Percentiles rank a stretch among this genome's conserved stretches.
Conservation (phyloP, 164 flowering plant genomes). For the Berberis thunbergii region DNA sequence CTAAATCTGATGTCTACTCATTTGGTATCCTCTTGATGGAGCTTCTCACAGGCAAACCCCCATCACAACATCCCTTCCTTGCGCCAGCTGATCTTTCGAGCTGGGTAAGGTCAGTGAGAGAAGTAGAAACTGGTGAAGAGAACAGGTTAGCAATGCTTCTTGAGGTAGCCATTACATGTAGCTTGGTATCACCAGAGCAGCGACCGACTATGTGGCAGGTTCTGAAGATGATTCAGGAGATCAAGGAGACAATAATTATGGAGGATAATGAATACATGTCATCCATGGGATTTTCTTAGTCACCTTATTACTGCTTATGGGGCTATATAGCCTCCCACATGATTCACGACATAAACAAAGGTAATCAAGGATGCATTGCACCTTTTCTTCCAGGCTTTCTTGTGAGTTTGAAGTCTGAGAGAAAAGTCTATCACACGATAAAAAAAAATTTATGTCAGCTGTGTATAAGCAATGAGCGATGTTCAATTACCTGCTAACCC, state of each 20-base stretch:
- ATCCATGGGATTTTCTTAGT: constrained; percentile 3
- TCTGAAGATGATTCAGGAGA: constrained; percentile 91
- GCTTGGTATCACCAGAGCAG: constrained; percentile 59
- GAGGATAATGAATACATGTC: constrained; percentile 16
- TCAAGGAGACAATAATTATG: constrained; percentile 52
- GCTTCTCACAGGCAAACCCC: constrained; percentile 67
- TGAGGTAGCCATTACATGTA: constrained; percentile 65
- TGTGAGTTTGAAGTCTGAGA: no score
- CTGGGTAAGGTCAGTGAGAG: constrained; percentile 65
- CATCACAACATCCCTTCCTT: constrained; percentile 39
- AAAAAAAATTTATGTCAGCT: no score
- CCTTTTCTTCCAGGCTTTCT: no score
- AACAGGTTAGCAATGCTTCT: constrained; percentile 59
- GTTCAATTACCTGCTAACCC: no score
- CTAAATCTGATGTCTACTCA: constrained; percentile 77
- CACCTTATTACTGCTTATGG: background rate
- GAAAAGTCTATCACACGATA: no score
- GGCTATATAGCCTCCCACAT: background rate
- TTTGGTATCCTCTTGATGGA: constrained; percentile 75
- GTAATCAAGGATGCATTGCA: no score
- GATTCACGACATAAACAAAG: background rate
- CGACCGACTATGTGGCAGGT: constrained; percentile 97
- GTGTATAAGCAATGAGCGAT: no score
- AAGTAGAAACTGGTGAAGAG: constrained; percentile 42
- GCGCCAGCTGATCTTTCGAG: constrained; percentile 32